Conservation (phyloP, 495 filamentous ascomycete genomes). For the Hyaloscypha hepaticicola region DNA sequence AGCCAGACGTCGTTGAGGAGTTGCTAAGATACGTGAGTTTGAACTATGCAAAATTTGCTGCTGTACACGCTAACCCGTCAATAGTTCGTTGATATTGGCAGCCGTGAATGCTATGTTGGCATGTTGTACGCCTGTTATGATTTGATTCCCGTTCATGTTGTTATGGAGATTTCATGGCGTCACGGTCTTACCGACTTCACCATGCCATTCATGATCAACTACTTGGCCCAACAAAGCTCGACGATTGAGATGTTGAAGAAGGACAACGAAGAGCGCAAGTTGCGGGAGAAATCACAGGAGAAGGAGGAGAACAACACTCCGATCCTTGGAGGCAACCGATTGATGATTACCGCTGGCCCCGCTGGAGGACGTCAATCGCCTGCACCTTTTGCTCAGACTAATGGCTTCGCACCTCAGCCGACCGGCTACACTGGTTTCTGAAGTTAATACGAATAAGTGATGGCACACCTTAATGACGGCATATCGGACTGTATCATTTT, state of each 20-base stretch:
- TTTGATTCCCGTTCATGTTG: conserved; percentile 84
- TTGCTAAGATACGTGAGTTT: conserved; percentile 90
- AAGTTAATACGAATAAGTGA: conserved; percentile 33
- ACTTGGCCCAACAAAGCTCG: conserved; percentile 84
- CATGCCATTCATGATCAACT: conserved; percentile 99
- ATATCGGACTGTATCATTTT: conserved; percentile 20
- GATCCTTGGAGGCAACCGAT: conserved; percentile 84
- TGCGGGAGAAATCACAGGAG: conserved; percentile 78
- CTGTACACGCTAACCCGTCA: neutral
- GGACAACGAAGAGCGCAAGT: conserved; percentile 97
- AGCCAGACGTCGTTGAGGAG: conserved; percentile 90
- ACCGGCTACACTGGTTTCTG: conserved; percentile 65
- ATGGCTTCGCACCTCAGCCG: conserved; percentile 77
- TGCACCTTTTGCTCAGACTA: conserved; percentile 68
- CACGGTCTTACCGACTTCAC: conserved; percentile 93
- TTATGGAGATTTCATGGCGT: conserved; percentile 97
- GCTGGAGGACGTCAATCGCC: conserved; percentile 52
- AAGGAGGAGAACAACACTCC: conserved; percentile 89
- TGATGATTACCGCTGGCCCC: conserved; percentile 97
- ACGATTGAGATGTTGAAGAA: conserved; percentile 83
- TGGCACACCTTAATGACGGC: conserved; percentile 32
- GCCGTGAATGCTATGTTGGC: conserved; percentile 97
- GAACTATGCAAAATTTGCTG: neutral
- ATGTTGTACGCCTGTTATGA: conserved; percentile 99
- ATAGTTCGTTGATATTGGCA: conserved; percentile 98